phyloP scores from a whole-genome alignment of 257 asterid genomes.

The Mentha longifolia region DNA sequence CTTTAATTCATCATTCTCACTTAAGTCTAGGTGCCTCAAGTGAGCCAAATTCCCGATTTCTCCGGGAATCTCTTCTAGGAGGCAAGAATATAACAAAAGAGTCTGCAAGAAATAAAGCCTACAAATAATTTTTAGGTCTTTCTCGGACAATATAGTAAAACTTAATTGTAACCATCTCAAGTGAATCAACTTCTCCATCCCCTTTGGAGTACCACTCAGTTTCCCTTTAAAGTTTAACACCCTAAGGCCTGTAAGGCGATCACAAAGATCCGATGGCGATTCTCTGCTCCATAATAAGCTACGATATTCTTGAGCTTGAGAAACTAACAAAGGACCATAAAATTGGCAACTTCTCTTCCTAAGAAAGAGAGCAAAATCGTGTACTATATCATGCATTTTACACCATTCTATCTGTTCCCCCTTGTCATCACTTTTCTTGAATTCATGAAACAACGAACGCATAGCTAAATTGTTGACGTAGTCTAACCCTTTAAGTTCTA shows the following conservation, averaged over 20 bases:
- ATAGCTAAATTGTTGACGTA: not conserved
- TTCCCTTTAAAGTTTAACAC: not conserved
- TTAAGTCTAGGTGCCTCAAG: constrained; percentile 3
- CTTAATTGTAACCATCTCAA: constrained; percentile 35
- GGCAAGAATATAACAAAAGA: not conserved
- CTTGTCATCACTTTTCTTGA: not conserved
- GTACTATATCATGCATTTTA: constrained; percentile 12
- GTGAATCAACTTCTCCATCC: constrained; percentile 22
- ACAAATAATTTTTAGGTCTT: constrained; percentile 7
- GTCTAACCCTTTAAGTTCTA: not conserved
- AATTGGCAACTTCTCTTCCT: too few species aligned
- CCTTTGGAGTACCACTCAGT: constrained; percentile 15
- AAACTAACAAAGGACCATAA: too few species aligned
- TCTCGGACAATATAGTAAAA: not conserved
- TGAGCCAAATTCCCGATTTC: constrained; percentile 9
- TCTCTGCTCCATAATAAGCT: not conserved
- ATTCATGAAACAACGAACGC: not conserved
- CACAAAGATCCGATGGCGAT: not conserved
- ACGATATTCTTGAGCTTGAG: not conserved
- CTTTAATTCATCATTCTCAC: not conserved
- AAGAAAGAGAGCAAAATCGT: not conserved
- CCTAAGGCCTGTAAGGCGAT: not conserved
- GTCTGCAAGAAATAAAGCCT: too few species aligned
- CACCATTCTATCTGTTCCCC: not conserved
- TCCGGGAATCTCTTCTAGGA: not conserved